Conservation (phyloP, 345 rosid species). For the Sonneratia alba region DNA sequence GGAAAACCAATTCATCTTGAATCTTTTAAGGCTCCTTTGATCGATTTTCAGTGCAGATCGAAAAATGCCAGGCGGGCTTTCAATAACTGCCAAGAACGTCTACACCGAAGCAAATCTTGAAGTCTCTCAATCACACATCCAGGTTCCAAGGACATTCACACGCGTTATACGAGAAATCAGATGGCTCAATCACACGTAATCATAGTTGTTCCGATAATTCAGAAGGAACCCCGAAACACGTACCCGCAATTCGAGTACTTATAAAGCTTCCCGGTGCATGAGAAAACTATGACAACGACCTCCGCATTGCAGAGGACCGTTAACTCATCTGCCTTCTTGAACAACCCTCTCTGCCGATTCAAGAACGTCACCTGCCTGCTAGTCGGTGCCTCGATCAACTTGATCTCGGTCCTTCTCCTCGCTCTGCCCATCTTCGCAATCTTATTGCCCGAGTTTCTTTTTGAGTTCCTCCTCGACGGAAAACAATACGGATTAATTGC, state of each 20-base stretch:
- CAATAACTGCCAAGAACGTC: too few species aligned
- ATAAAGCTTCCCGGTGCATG: constrained; percentile 37
- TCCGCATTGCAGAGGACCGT: constrained; percentile 42
- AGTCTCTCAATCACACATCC: too few species aligned
- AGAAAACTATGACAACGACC: constrained; percentile 37
- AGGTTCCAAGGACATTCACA: too few species aligned
- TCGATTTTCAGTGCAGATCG: too few species aligned
- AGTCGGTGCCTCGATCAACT: constrained; percentile 34
- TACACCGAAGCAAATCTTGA: too few species aligned
- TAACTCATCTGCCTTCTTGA: constrained; percentile 38
- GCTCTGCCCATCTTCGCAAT: background rate
- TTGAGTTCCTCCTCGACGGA: background rate
- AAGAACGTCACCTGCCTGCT: constrained; percentile 48
- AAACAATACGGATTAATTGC: too few species aligned
- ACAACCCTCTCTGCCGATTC: constrained; percentile 33
- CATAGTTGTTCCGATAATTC: too few species aligned
- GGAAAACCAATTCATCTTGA: too few species aligned
- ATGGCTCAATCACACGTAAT: background rate
- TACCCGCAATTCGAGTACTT: constrained; percentile 39
- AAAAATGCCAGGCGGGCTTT: too few species aligned
- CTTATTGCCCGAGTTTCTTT: background rate
- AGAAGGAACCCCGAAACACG: too few species aligned
- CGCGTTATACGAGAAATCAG: too few species aligned
- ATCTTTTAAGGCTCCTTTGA: too few species aligned
- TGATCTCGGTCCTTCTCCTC: constrained; percentile 37